phyloP scores from a whole-genome alignment of 1,284 basidiomycete species.

The Apiotrichum montevideense region DNA sequence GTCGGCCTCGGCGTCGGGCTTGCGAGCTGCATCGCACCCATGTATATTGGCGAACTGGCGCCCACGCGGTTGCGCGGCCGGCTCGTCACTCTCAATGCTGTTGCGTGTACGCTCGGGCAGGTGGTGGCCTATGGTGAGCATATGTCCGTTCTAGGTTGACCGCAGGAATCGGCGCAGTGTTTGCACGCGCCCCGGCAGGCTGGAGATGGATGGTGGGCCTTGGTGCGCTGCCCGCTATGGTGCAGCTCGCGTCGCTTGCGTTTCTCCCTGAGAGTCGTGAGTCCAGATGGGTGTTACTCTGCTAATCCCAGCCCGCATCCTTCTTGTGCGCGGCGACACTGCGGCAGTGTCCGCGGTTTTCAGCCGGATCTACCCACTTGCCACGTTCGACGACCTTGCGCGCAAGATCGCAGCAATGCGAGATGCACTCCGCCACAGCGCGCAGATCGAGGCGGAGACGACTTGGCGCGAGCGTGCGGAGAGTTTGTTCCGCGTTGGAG shows the following conservation, averaged over 20 bases:
- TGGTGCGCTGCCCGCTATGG: slow-evolving; percentile 59
- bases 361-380: slow-evolving; percentile 60
- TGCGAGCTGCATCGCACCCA: slow-evolving; percentile 69
- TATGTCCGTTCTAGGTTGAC: background rate
- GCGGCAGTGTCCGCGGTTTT: slow-evolving; percentile 55
- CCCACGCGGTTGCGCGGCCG: slow-evolving; percentile 68
- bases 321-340: slow-evolving; percentile 56
- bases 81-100: slow-evolving; percentile 57
- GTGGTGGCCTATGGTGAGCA: slow-evolving; percentile 61
- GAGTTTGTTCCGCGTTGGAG: slow-evolving; percentile 55
- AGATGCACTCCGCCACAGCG: slow-evolving; percentile 55
- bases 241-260: slow-evolving; percentile 59
- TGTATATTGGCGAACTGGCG: slow-evolving; percentile 77
- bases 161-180: slow-evolving; percentile 59
- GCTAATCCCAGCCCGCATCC: slow-evolving; percentile 57
- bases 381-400: slow-evolving; percentile 59
- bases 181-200: slow-evolving; percentile 58
- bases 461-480: slow-evolving; percentile 56
- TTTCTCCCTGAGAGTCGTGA: slow-evolving; percentile 69
- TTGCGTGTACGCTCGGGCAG: slow-evolving; percentile 55
- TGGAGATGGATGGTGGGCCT: slow-evolving; percentile 83
- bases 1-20: slow-evolving; percentile 54
- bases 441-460: slow-evolving; percentile 56
- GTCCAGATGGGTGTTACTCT: slow-evolving; percentile 6
- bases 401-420: slow-evolving; percentile 58